Evolutionary conservation across 208 protist genomes (phyloP).

Genomic region (Wallacemonas sp.): DNA sequence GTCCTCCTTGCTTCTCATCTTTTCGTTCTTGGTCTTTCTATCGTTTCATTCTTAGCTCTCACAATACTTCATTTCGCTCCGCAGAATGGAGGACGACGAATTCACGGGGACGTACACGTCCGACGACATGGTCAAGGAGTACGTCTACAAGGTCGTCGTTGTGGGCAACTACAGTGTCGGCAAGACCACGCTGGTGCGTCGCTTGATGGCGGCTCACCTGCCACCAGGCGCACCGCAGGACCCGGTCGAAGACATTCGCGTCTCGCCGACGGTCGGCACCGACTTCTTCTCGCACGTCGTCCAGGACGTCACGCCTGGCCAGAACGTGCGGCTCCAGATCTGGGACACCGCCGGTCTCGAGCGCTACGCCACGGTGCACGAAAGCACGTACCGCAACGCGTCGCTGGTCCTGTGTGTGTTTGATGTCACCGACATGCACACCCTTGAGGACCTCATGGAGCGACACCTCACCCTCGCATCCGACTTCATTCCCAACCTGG

Average conservation of each 20-base stretch:
- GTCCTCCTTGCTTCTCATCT: too few species aligned
- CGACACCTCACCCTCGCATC: constrained; percentile 31
- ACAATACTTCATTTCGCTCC: too few species aligned
- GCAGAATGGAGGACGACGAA: constrained; percentile 27
- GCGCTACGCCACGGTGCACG: constrained; percentile 95
- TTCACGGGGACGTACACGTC: constrained; percentile 38
- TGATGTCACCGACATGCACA: constrained; percentile 93
- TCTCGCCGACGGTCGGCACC: constrained; percentile 53
- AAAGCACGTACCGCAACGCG: constrained; percentile 71
- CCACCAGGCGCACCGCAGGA: background rate
- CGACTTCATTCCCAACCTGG: constrained; percentile 37
- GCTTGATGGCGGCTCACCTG: constrained; percentile 26
- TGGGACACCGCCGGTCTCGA: constrained; percentile 92
- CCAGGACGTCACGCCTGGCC: constrained; percentile 24
- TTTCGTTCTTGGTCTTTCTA: background rate
- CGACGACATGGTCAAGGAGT: constrained; percentile 28
- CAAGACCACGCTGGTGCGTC: constrained; percentile 67
- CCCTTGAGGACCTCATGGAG: constrained; percentile 68
- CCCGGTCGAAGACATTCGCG: background rate
- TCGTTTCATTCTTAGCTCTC: constrained; percentile 15
- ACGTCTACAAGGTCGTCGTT: constrained; percentile 54
- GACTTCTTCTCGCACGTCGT: constrained; percentile 61
- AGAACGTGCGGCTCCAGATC: constrained; percentile 63
- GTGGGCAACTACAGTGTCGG: constrained; percentile 60
- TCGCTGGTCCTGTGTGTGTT: constrained; percentile 96